Base-by-base conservation (phyloP, 495 filamentous ascomycete genomes). In the Staphylotrichum longicolle region DNA sequence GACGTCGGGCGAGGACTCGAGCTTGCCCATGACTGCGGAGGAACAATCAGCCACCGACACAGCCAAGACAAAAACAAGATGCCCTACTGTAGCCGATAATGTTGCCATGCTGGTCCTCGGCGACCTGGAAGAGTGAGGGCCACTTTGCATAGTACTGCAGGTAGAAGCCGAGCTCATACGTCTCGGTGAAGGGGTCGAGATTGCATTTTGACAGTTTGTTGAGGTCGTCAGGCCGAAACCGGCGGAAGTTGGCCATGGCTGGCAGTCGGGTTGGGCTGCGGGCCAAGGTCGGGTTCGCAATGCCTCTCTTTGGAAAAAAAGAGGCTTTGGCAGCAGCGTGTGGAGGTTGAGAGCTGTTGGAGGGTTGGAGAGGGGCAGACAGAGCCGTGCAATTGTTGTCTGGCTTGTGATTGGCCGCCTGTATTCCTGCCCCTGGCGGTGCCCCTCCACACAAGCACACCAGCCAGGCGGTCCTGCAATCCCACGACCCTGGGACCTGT, bases 151-250 rank as follows among this genome's bases (percentile, higher is more conserved):
- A 83, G 74, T 98, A 98, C 58, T 93, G 89, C 42, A 96, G 82
- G 78, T 98, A 98, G 80, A 97, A 98, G 61, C 86, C 84, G 60
- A 96, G 82, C 72, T 93, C 90, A 76, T 97, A 98, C 64, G 94
- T 98, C 75, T 98, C 94, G 20, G 94, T 97, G 57, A 97, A 79
- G 10, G 90, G 89, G 73, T 98, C 94, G 45, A 98, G 89, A 73
- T 96, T 96, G 78, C 96, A 88, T 66, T 86, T 85, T 61, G 95
- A 85, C 58, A 98, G 68, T 33, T 77, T 78, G 69, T 80, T 75
- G 54, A 80, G 63, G 61, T 82, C 78, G 47, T 75, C 67, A 8
- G 79, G 77, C 4, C 67, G 65, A 64, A 82, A 80, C 33, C 72
- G 62, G 55, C 74, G 76, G 66, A 81, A 81, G 48, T 74, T 75